Conservation (phyloP, 305 asterid species). For the Solanum chacoense region DNA sequence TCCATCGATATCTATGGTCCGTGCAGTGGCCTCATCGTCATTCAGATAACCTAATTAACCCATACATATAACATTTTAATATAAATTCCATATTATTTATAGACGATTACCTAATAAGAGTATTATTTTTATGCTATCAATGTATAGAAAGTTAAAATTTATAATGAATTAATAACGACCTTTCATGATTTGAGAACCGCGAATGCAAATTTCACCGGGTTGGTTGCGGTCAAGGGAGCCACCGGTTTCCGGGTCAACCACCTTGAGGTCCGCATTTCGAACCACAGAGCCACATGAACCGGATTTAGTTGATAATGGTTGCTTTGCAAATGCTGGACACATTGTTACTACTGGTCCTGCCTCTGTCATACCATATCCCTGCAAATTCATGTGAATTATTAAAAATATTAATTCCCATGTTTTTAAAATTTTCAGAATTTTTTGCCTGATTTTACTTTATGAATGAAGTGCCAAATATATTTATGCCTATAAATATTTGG, state of each 20-base stretch:
- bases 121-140: background rate
- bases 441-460: background rate
- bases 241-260: constrained; percentile 60
- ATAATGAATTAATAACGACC: constrained; percentile 22
- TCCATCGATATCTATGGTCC: constrained; percentile 53
- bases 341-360: constrained; percentile 77
- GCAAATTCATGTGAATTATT: background rate
- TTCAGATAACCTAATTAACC: constrained; percentile 27
- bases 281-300: constrained; percentile 80
- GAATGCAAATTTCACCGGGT: constrained; percentile 68
- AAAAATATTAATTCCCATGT: background rate
- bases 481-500: background rate
- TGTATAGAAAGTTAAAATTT: background rate
- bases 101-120: background rate
- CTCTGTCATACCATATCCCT: constrained; percentile 92
- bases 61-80: background rate
- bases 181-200: constrained; percentile 81
- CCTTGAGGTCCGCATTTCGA: constrained; percentile 73
- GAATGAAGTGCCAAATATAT: background rate
- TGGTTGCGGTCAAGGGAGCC: constrained; percentile 53
- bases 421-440: background rate
- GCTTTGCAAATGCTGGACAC: constrained; percentile 58
- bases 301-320: constrained; percentile 50
- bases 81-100: background rate
- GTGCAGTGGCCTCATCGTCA: constrained; percentile 53